Evolutionary conservation across 345 rosid genomes (phyloP).

Genomic region (Citrus sp.): DNA sequence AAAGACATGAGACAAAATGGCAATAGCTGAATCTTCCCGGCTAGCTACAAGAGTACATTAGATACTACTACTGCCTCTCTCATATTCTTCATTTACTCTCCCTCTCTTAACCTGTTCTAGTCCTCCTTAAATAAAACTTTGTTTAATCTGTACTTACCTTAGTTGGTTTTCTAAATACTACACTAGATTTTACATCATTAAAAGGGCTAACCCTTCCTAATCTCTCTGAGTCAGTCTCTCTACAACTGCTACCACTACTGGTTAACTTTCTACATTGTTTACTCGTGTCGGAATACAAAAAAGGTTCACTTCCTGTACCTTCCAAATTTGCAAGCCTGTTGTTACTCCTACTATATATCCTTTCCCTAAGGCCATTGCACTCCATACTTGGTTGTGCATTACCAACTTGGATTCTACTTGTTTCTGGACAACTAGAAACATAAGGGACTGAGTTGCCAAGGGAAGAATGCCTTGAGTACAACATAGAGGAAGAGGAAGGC

Average conservation of each 20-base stretch:
- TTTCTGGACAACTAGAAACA: constrained; percentile 26
- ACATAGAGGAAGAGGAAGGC: constrained; percentile 59
- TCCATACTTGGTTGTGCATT: constrained; percentile 1
- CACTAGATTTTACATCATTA: constrained; percentile 38
- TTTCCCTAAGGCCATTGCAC: constrained; percentile 1
- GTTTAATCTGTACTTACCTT: constrained; percentile 28
- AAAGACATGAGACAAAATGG: constrained; percentile 21
- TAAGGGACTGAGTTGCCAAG: constrained; percentile 20
- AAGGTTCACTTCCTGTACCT: constrained; percentile 30
- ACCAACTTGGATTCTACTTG: constrained; percentile 23
- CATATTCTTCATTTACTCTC: constrained; percentile 26
- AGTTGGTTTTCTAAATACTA: constrained; percentile 30
- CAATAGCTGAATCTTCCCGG: constrained; percentile 24
- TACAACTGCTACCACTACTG: constrained; percentile 20
- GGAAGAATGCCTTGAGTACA: constrained; percentile 39
- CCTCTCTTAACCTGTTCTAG: background rate
- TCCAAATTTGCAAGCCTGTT: constrained; percentile 20
- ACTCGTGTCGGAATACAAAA: constrained; percentile 37
- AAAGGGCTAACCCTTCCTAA: constrained; percentile 33
- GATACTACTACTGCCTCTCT: constrained; percentile 17
- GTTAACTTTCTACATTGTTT: constrained; percentile 38
- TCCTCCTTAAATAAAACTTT: background rate
- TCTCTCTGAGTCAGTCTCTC: constrained; percentile 37
- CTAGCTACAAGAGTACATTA: constrained; percentile 22
- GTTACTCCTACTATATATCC: constrained; percentile 13